These are phyloP conservation scores for Ceratobasidium theobromae DNA, from an alignment of 1,284 basidiomycete genomes.

Conservation along the genomic window DNA sequence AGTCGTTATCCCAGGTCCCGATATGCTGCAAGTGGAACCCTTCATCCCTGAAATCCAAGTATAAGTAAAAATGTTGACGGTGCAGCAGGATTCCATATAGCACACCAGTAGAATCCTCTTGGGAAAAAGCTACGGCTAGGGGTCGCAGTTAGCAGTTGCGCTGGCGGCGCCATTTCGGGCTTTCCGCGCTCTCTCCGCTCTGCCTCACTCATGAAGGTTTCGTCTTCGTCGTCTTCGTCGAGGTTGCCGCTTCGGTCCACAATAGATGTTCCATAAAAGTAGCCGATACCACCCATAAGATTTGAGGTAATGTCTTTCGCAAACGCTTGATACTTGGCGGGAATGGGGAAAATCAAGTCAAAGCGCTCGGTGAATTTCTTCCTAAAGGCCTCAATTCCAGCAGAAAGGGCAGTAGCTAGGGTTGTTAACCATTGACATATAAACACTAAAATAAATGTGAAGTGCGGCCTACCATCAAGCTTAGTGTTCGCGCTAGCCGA, in stretches of 20 bases:
- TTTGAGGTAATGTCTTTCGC: conserved; percentile 88
- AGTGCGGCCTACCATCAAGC: conserved; percentile 56
- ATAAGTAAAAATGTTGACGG: neutral
- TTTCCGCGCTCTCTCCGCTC: conserved; percentile 48
- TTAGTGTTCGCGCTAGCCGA: conserved; percentile 63
- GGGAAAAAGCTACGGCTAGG: conserved; percentile 96
- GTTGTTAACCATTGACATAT: neutral
- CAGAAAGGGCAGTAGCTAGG: conserved; percentile 49
- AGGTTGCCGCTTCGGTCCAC: conserved; percentile 78
- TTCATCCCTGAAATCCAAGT: conserved; percentile 69
- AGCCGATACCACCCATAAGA: conserved; percentile 88
- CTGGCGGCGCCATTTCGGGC: conserved; percentile 70
- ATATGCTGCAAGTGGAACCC: conserved; percentile 92
- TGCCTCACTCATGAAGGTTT: conserved; percentile 38
- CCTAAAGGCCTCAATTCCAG: conserved; percentile 66
- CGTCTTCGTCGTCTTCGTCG: conserved; percentile 43
- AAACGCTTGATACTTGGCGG: conserved; percentile 61
- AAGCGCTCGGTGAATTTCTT: conserved; percentile 69
- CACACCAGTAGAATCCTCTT: conserved; percentile 91
- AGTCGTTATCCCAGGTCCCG: conserved; percentile 88
- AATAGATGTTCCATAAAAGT: conserved; percentile 90
- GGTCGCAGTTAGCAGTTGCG: conserved; percentile 83
- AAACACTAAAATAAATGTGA: neutral
- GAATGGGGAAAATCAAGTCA: conserved; percentile 63
- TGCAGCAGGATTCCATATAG: neutral